Percentiles rank a stretch among this genome's conserved stretches.
These are phyloP conservation scores for Phylloporus arenicola DNA, from an alignment of 768 basidiomycete species.

Conservation along the genomic window DNA sequence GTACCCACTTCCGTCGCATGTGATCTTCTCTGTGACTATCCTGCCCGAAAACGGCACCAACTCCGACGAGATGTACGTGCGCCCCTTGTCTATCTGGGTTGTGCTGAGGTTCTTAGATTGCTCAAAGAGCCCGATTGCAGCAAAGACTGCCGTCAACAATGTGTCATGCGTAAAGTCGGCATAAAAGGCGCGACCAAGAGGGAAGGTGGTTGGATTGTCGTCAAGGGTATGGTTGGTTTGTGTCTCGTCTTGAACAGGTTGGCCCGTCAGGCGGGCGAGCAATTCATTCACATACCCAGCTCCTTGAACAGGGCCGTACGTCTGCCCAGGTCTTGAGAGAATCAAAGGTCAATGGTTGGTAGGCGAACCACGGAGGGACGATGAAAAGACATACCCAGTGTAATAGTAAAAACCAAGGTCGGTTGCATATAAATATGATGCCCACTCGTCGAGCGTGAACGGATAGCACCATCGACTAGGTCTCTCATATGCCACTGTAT, in stretches of 20 bases:
- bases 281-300: constrained; percentile 87
- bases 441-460: constrained; percentile 57
- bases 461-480: constrained; percentile 63
- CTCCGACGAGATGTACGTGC: constrained; percentile 38
- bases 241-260: constrained; percentile 60
- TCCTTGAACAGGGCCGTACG: constrained; percentile 67
- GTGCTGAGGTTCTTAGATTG: constrained; percentile 25
- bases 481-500: constrained; percentile 46
- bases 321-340: constrained; percentile 53
- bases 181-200: constrained; percentile 58
- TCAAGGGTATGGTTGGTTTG: constrained; percentile 76
- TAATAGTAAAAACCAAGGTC: constrained; percentile 75
- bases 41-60: constrained; percentile 70
- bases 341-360: not conserved
- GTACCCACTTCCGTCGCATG: constrained; percentile 30
- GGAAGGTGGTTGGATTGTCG: constrained; percentile 59
- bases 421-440: constrained; percentile 55
- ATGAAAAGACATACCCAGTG: constrained; percentile 45
- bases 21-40: constrained; percentile 66
- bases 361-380: not conserved
- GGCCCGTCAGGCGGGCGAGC: constrained; percentile 64
- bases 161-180: constrained; percentile 86
- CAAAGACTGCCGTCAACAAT: constrained; percentile 68
- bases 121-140: constrained; percentile 49
- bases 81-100: constrained; percentile 7